These are phyloP conservation scores for Trametes elegans DNA, from an alignment of 768 basidiomycete species.

Conservation along the genomic window DNA sequence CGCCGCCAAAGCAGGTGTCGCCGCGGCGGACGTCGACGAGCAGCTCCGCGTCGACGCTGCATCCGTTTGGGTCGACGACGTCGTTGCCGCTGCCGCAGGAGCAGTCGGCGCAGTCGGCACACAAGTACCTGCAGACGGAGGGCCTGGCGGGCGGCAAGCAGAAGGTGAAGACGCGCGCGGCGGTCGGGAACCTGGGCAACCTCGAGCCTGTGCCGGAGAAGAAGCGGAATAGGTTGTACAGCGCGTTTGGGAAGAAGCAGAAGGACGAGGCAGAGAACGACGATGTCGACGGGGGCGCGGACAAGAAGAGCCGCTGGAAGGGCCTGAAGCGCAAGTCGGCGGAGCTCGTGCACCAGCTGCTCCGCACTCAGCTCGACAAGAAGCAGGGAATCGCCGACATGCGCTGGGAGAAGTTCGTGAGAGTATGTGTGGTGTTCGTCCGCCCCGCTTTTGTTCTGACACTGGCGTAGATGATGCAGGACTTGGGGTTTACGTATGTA, in stretches of 20 bases:
- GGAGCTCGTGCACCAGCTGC: constrained; percentile 60
- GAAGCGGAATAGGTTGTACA: constrained; percentile 48
- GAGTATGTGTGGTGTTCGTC: constrained; percentile 38
- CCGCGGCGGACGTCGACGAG: constrained; percentile 12
- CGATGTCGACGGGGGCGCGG: constrained; percentile 36
- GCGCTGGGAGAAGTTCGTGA: constrained; percentile 80
- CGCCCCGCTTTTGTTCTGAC: no score
- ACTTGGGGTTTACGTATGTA: constrained; percentile 74
- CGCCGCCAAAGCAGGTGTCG: not conserved
- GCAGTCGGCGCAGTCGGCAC: constrained; percentile 64
- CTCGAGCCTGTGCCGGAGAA: constrained; percentile 45
- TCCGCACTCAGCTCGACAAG: constrained; percentile 54
- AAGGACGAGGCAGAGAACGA: constrained; percentile 36
- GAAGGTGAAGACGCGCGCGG: constrained; percentile 69
- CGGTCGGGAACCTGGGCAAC: constrained; percentile 43
- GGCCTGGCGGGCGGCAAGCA: constrained; percentile 47
- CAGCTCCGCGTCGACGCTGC: constrained; percentile 23
- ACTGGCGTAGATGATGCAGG: constrained; percentile 61
- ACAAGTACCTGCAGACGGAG: constrained; percentile 60
- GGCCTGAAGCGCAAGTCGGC: constrained; percentile 59
- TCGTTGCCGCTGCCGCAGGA: constrained; percentile 45
- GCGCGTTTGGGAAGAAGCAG: constrained; percentile 41
- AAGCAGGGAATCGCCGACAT: constrained; percentile 54
- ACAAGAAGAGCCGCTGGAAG: constrained; percentile 52
- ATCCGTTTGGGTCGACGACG: constrained; percentile 35